phyloP scores from a whole-genome alignment of 345 rosid genomes.

The Rhodamnia argentea region DNA sequence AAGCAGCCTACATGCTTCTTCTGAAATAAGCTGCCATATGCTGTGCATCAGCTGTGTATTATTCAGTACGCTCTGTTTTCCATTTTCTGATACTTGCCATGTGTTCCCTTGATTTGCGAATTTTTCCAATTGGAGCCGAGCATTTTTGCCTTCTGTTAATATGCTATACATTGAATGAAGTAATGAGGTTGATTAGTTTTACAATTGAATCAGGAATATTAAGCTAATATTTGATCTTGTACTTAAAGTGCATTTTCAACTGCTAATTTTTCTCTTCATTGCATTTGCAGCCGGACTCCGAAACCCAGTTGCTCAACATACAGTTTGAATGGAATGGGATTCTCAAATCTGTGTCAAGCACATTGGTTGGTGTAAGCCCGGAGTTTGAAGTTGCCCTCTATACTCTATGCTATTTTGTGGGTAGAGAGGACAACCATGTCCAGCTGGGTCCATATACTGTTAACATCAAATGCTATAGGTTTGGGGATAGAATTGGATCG shows the following conservation, averaged over 20 bases:
- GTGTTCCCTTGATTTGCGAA: not conserved
- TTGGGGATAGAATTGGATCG: slow-evolving; percentile 60
- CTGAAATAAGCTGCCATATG: not conserved
- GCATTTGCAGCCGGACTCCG: slow-evolving; percentile 58
- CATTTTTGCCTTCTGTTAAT: not conserved
- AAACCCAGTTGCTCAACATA: slow-evolving; percentile 69
- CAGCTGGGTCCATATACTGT: slow-evolving; percentile 83
- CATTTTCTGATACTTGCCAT: not conserved
- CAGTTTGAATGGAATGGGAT: slow-evolving; percentile 94
- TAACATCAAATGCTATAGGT: slow-evolving; percentile 86
- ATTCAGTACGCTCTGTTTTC: not conserved
- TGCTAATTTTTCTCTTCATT: not conserved
- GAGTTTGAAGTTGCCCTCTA: slow-evolving; percentile 88
- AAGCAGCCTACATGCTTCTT: not conserved
- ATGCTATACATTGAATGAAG: not conserved
- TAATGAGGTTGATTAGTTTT: not conserved
- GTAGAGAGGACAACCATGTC: slow-evolving; percentile 64
- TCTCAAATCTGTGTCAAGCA: slow-evolving; percentile 84
- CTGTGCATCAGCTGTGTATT: not conserved
- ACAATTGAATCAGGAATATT: not conserved
- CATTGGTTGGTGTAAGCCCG: slow-evolving; percentile 73
- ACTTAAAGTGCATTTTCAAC: not conserved
- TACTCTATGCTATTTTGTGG: slow-evolving; percentile 69
- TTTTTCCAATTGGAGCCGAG: not conserved
- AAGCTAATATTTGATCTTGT: not conserved